These are phyloP conservation scores for Geranomyces variabilis DNA, from an alignment of 192 early-diverging fungal genomes.

Conservation along the genomic window DNA sequence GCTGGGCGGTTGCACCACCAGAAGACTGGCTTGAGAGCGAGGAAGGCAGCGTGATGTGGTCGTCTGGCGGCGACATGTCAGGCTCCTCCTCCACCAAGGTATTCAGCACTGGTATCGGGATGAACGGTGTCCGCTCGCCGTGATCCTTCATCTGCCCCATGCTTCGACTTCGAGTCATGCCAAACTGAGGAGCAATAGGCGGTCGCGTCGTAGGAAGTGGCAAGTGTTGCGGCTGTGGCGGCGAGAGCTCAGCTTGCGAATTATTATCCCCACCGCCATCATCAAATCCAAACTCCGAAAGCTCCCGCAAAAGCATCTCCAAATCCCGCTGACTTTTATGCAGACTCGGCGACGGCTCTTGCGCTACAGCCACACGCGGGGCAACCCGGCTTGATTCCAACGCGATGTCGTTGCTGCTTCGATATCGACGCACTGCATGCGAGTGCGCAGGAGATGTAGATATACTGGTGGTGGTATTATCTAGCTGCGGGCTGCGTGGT, in stretches of 20 bases:
- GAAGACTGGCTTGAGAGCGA: background rate
- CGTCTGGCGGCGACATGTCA: background rate
- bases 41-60: background rate
- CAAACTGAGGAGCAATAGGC: conserved; percentile 8
- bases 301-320: conserved; percentile 11
- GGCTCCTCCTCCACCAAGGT: background rate
- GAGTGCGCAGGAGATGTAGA: too few species aligned
- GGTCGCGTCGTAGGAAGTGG: background rate
- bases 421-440: background rate
- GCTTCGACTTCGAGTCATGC: background rate
- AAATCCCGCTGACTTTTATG: conserved; percentile 19
- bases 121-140: background rate
- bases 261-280: background rate
- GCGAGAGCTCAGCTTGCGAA: background rate
- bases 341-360: conserved; percentile 1
- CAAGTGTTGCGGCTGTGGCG: background rate
- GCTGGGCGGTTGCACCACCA: background rate
- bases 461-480: too few species aligned
- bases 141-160: background rate
- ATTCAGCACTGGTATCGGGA: background rate
- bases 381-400: background rate
- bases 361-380: background rate
- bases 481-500: background rate
- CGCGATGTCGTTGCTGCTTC: background rate
- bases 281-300: conserved; percentile 11